Percentiles rank a stretch among this genome's conserved stretches.
Evolutionary conservation across 331 rosid species (phyloP).

Genomic region (Quercus tomentella): DNA sequence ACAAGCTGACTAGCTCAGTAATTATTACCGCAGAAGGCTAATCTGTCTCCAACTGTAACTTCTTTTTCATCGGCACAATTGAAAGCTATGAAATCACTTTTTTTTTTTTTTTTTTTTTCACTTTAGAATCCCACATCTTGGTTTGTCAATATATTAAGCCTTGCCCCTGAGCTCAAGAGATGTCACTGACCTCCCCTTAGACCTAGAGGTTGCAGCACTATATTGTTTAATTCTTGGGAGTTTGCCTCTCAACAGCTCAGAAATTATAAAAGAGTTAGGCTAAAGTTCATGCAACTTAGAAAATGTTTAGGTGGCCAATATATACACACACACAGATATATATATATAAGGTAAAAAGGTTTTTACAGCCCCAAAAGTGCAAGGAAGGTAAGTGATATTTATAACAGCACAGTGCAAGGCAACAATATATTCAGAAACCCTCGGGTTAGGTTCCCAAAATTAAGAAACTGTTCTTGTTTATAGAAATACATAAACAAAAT

Average conservation of each 20-base stretch:
- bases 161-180: not conserved
- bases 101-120: not conserved
- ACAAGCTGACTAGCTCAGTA: not conserved
- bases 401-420: conserved; percentile 1
- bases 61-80: not conserved
- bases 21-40: not conserved
- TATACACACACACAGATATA: too few relatives aligned
- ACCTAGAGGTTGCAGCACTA: not conserved
- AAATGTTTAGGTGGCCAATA: not conserved
- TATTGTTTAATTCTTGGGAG: not conserved
- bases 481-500: not conserved
- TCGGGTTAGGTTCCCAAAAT: not conserved
- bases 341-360: not conserved
- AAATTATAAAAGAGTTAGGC: not conserved
- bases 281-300: not conserved
- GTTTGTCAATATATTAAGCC: not conserved
- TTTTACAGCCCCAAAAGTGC: not conserved
- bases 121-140: not conserved
- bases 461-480: not conserved
- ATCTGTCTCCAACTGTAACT: not conserved
- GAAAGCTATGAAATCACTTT: not conserved
- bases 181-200: not conserved
- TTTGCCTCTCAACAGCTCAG: not conserved
- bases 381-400: not conserved
- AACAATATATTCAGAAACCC: conserved; percentile 29